Conservation (phyloP, 495 filamentous ascomycete genomes). For the Thozetella sp. region DNA sequence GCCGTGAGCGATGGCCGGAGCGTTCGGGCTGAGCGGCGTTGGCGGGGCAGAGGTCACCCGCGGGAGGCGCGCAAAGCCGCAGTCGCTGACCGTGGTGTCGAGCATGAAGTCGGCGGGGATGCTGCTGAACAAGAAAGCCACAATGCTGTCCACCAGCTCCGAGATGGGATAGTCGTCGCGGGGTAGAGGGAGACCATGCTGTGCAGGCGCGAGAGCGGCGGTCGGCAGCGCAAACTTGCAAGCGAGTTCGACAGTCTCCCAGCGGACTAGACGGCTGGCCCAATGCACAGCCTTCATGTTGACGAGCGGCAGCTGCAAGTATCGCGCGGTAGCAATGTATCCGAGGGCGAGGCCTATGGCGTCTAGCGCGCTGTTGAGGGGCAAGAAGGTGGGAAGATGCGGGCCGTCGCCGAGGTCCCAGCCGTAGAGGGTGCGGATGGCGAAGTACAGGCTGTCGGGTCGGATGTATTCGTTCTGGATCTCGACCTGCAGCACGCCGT, state of each 20-base stretch:
- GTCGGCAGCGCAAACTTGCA: conserved; percentile 34
- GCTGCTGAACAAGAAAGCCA: conserved; percentile 44
- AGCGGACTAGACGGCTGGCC: conserved; percentile 45
- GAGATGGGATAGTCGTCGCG: conserved; percentile 4
- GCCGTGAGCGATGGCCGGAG: conserved; percentile 34
- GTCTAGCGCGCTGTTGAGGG: conserved; percentile 26
- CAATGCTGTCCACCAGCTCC: conserved; percentile 32
- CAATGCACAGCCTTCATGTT: conserved; percentile 43
- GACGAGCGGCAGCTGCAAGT: conserved; percentile 46
- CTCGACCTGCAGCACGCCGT: conserved; percentile 39
- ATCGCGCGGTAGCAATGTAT: conserved; percentile 53
- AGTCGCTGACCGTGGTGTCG: conserved; percentile 38
- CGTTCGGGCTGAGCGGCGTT: conserved; percentile 8
- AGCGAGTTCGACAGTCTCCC: conserved; percentile 55
- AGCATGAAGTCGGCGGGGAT: conserved; percentile 52
- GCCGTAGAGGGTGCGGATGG: conserved; percentile 51
- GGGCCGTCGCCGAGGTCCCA: conserved; percentile 18
- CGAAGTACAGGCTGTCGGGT: conserved; percentile 47
- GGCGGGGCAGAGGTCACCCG: not conserved
- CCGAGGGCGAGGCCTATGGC: conserved; percentile 50
- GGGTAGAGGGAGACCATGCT: conserved; percentile 2
- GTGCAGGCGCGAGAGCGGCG: conserved; percentile 18
- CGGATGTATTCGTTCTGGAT: conserved; percentile 48
- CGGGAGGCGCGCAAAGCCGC: conserved; percentile 34
- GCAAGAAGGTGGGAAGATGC: conserved; percentile 16